Evolutionary conservation across 2,329 filamentous ascomycete genomes (phyloP), one percentile per base, ranked within the genome.

Genomic region (Stachybotrys echinatus): DNA sequence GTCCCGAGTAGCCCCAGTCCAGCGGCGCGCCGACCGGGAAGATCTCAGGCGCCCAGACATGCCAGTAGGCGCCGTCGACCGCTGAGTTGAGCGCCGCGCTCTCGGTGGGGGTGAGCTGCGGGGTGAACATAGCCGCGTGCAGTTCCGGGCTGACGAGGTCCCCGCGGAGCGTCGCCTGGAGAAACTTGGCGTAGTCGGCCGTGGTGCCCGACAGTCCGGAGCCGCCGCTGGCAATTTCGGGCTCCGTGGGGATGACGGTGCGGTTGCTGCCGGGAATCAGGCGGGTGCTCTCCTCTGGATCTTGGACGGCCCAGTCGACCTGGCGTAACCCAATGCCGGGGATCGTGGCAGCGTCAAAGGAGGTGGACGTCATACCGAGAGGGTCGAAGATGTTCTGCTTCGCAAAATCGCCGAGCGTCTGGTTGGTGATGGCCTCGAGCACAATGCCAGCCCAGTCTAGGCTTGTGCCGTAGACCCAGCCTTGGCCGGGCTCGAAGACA

Each of bases 391-490:
- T 52, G 50, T 61, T 37, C 39, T 54, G 50, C 31, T 50, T 39
- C 54, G 61, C 56, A 51, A 59, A 66, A 10, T 53, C 51, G 0
- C 55, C 58, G 3, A 74, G 56, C 12, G 44, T 48, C 47, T 55
- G 51, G 12, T 61, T 61, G 12, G 62, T 66, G 7, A 69, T 43
- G 3, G 60, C 57, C 54, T 72, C 67, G 4, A 75, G 56, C 1
- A 68, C 58, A 6, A 65, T 48, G 12, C 70, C 72, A 0, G 66
- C 71, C 59, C 66, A 74, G 58, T 75, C 73, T 27, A 67, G 54
- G 1, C 54, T 52, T 5, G 60, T 52, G 2, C 73, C 71, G 47
- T 76, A 77, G 21, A 62, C 61, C 72, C 71, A 77, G 1, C 66
- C 63, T 10, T 61, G 57, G 1, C 73, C 73, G 0, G 73, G 66